Conservation (phyloP, 768 basidiomycete species). For the Kwoniella sp. region DNA sequence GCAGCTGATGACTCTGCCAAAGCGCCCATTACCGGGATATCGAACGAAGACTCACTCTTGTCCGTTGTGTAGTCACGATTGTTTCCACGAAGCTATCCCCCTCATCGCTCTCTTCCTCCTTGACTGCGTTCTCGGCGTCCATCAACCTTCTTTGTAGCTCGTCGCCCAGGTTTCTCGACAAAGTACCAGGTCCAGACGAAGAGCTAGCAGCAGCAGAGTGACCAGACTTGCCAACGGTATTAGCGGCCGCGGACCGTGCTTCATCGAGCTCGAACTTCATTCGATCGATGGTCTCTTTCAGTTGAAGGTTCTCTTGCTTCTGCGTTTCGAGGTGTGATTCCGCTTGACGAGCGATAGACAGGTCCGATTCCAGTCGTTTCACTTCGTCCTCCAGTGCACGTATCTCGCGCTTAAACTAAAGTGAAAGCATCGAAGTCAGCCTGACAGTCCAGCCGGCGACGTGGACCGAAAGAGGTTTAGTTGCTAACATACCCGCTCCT, state of each 20-base stretch:
- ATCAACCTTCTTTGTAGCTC: constrained; percentile 60
- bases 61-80: constrained; percentile 67
- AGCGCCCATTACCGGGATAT: background rate
- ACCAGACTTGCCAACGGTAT: constrained; percentile 57
- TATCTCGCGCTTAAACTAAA: constrained; percentile 70
- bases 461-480: background rate
- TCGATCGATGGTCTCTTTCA: constrained; percentile 95
- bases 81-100: constrained; percentile 69
- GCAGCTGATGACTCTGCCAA: background rate
- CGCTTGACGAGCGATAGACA: constrained; percentile 69
- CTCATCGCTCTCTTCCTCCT: constrained; percentile 55
- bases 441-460: background rate
- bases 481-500: constrained; percentile 48
- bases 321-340: constrained; percentile 81
- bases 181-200: constrained; percentile 37
- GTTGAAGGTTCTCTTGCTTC: constrained; percentile 87
- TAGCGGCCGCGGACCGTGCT: constrained; percentile 63
- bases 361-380: constrained; percentile 69
- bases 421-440: constrained; percentile 18
- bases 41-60: constrained; percentile 62
- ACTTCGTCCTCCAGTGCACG: constrained; percentile 74
- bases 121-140: constrained; percentile 62
- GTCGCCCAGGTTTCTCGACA: constrained; percentile 51
- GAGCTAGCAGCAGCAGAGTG: constrained; percentile 56
- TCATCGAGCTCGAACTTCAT: constrained; percentile 94